Conservation (phyloP, 495 filamentous ascomycete genomes). For the Choiromyces venosus region DNA sequence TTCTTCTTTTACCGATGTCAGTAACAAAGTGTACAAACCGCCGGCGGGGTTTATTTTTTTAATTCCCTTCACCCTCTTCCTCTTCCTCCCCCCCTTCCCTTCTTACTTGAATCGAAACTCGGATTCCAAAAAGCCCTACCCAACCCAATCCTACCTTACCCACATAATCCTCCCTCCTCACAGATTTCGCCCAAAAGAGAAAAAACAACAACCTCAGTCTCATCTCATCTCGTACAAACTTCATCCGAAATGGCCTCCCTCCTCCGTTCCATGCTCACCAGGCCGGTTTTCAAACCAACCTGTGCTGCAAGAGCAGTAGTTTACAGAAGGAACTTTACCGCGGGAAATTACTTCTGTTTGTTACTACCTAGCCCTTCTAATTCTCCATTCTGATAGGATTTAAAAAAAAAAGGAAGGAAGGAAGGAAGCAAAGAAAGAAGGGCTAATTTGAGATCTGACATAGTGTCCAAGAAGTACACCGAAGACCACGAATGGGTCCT, state of each 20-base stretch:
- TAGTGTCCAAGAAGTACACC: slow-evolving; percentile 70
- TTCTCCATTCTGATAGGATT: neutral
- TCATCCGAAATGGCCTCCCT: slow-evolving; percentile 8
- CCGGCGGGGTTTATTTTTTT: neutral
- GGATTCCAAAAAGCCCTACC: neutral
- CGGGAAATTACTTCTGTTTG: neutral
- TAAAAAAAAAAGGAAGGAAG: neutral
- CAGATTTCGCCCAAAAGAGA: neutral
- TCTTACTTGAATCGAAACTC: neutral
- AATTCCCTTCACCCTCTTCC: neutral
- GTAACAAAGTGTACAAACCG: neutral
- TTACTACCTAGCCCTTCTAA: neutral
- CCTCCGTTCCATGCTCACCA: slow-evolving; percentile 3
- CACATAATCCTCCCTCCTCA: neutral
- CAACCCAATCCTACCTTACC: neutral
- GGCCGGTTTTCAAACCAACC: neutral
- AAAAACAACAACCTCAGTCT: neutral
- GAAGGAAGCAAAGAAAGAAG: neutral
- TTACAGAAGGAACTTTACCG: neutral
- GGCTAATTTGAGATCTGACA: slow-evolving; percentile 1
- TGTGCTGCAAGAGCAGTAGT: neutral
- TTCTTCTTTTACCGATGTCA: neutral
- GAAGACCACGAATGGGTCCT: slow-evolving; percentile 98
- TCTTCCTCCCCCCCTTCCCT: too few species aligned
- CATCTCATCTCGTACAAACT: neutral